Evolutionary conservation across 345 rosid genomes (phyloP).

Genomic region (Linum trigynum): DNA sequence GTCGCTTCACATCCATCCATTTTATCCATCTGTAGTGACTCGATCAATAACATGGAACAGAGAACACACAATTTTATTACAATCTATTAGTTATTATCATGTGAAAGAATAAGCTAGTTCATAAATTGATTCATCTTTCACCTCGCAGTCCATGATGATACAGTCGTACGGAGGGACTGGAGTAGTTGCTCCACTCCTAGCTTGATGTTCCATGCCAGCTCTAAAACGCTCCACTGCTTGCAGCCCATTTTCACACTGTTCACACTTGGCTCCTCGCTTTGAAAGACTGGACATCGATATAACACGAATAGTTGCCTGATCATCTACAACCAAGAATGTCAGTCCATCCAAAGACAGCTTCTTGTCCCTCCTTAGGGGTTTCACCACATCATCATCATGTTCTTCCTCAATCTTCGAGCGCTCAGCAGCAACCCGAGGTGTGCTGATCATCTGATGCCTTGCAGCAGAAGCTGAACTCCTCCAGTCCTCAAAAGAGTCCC

Average conservation of each 20-base stretch:
- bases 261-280: slow-evolving; percentile 49
- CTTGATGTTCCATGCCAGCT: slow-evolving; percentile 18
- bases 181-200: slow-evolving; percentile 8
- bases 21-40: slow-evolving; percentile 45
- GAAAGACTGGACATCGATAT: slow-evolving; percentile 20
- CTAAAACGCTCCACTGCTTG: slow-evolving; percentile 40
- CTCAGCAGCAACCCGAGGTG: not conserved
- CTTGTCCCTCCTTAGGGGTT: not conserved
- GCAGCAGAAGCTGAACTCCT: slow-evolving; percentile 8
- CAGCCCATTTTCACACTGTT: slow-evolving; percentile 39
- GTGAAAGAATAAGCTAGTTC: not conserved
- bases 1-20: slow-evolving; percentile 74
- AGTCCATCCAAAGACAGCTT: slow-evolving; percentile 40
- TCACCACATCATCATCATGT: not conserved
- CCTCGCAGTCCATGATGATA: slow-evolving; percentile 87
- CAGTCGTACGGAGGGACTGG: slow-evolving; percentile 40
- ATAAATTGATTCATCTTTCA: slow-evolving; percentile 10
- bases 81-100: no score
- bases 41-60: not conserved
- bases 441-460: slow-evolving; percentile 3
- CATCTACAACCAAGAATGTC: slow-evolving; percentile 58
- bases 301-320: slow-evolving; percentile 13
- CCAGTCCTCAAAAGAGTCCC: not conserved
- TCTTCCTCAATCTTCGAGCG: slow-evolving; percentile 16
- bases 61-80: no score